A percentile compares a stretch with the other conserved stretches of the same genome.
These are phyloP conservation scores for Thielaviopsis cerberus DNA, from an alignment of 2,329 filamentous ascomycete genomes.

Conservation along the genomic window DNA sequence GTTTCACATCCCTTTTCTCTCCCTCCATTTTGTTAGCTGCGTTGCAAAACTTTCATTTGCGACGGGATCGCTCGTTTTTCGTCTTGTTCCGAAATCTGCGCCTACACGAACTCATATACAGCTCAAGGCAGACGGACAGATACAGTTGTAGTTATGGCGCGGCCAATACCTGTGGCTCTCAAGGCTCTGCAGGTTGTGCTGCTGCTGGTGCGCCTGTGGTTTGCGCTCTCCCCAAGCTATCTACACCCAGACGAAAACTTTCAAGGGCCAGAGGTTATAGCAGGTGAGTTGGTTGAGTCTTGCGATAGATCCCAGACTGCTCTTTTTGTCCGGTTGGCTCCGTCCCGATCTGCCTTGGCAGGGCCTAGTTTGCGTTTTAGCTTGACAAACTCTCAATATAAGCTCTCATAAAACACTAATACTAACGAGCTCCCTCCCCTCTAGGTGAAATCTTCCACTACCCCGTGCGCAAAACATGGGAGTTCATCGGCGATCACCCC, in stretches of 20 bases:
- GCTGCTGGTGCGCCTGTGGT: constrained; percentile 74
- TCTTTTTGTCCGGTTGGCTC: neutral
- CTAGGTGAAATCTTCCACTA: constrained; percentile 83
- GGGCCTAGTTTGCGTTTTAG: neutral
- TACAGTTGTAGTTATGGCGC: constrained; percentile 3
- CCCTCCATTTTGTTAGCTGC: neutral
- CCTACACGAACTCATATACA: neutral
- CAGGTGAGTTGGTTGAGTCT: constrained; percentile 42
- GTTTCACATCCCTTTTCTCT: neutral
- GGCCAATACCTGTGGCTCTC: constrained; percentile 6
- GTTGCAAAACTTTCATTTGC: neutral
- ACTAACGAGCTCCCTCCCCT: neutral
- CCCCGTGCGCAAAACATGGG: constrained; percentile 80
- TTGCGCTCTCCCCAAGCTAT: constrained; percentile 87
- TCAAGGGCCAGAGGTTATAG: constrained; percentile 91
- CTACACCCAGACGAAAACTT: constrained; percentile 98
- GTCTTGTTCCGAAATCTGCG: neutral
- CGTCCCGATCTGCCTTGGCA: neutral
- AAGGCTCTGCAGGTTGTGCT: constrained; percentile 43
- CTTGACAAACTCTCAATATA: neutral
- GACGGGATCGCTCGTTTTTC: neutral
- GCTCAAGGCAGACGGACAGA: too few species aligned
- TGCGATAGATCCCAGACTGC: too few species aligned
- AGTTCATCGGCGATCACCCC: constrained; percentile 74
- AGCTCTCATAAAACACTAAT: neutral